Base-by-base conservation (phyloP, 2,329 filamentous ascomycete genomes). In the Xylariaceae sp. region DNA sequence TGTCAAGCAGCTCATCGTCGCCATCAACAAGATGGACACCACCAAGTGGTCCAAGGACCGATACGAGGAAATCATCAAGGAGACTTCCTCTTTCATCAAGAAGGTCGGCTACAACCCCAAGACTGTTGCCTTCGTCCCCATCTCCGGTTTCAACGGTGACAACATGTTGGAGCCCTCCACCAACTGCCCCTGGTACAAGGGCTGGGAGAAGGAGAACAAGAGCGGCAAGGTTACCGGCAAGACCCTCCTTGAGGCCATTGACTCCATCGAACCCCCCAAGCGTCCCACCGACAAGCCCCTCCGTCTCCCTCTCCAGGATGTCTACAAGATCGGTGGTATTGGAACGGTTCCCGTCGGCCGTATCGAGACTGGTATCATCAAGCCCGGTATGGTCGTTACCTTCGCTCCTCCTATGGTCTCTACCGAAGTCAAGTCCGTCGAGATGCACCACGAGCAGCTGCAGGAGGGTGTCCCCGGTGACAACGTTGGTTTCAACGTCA, bases 11-110 rank as follows among this genome's bases (percentile, higher is more conserved):
- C 89, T 98, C 80, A 97, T 98, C 69, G 91, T 97, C 65, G 93
- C 93, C 78, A 94, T 97, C 85, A 98, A 98, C 90, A 98, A 98
- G 89, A 98, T 98, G 93, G 93, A 98, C 86, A 97, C 90, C 72
- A 83, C 88, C 82, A 89, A 95, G 79, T 98, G 91, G 91, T 84
- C 87, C 59, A 86, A 97, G 87, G 77, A 83, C 56, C 91, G 93
- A 79, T 97, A 78, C 89, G 78, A 90, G 69, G 93, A 97, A 76
- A 97, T 98, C 73, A 91, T 97, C 85, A 97, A 97, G 89, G 93
- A 98, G 85, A 96, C 90, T 64, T 94, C 90, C 78, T 86, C 81
- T 82, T 97, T 97, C 88, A 96, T 98, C 89, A 98, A 97, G 91
- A 97, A 98, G 89, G 91, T 97, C 76, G 93, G 93, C 73, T 98